Evolutionary conservation across 352 stramenopile genomes (phyloP).

Genomic region (Globisporangium parvum): DNA sequence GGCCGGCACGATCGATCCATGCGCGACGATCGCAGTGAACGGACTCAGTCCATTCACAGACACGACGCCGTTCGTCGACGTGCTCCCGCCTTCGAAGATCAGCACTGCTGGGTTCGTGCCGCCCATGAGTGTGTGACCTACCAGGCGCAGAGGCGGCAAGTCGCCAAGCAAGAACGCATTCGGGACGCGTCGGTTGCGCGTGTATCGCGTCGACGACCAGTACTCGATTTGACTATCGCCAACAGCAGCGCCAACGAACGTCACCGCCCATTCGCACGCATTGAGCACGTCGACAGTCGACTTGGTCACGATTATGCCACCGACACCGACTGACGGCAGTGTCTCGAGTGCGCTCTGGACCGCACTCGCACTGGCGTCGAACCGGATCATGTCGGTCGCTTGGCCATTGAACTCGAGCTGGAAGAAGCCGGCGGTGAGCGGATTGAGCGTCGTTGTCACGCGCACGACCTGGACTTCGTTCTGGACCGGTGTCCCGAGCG

Average conservation of each 20-base stretch:
- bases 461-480: conserved; percentile 73
- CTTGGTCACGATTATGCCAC: conserved; percentile 37
- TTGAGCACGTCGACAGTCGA: conserved; percentile 20
- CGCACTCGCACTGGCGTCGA: conserved; percentile 42
- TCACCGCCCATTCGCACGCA: conserved; percentile 48
- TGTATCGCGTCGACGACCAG: conserved; percentile 65
- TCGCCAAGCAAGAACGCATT: conserved; percentile 52
- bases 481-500: conserved; percentile 39
- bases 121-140: conserved; percentile 26
- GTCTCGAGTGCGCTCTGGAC: conserved; percentile 57
- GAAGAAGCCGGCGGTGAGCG: conserved; percentile 47
- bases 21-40: conserved; percentile 48
- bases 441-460: conserved; percentile 28
- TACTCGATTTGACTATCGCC: conserved; percentile 52
- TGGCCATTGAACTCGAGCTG: conserved; percentile 65
- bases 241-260: conserved; percentile 37
- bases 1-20: conserved; percentile 50
- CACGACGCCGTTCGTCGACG: conserved; percentile 20
- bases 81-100: conserved; percentile 29
- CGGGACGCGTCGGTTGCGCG: conserved; percentile 27
- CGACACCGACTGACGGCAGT: conserved; percentile 40
- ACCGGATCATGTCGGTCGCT: conserved; percentile 53
- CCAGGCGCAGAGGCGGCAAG: conserved; percentile 24
- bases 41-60: conserved; percentile 43
- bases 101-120: conserved; percentile 21